Percentiles rank a stretch among this genome's conserved stretches.
Conservation (phyloP, 768 basidiomycete species). For the Fomitopsis serialis region DNA sequence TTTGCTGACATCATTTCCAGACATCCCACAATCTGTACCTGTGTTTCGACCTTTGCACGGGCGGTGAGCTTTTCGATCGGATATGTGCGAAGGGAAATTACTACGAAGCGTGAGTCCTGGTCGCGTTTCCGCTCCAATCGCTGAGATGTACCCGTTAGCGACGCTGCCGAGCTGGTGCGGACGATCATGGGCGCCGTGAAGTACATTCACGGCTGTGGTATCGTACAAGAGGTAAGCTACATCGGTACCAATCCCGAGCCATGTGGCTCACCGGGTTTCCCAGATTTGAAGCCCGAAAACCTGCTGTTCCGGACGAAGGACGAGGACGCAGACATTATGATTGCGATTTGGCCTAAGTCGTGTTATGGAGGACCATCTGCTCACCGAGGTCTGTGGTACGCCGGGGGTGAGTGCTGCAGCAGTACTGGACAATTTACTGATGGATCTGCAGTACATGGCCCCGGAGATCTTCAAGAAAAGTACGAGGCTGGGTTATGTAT, state of each 20-base stretch:
- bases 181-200: constrained; percentile 84
- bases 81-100: constrained; percentile 98
- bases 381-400: constrained; percentile 96
- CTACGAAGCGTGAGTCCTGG: constrained; percentile 73
- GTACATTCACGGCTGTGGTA: constrained; percentile 87
- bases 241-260: neutral
- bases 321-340: constrained; percentile 92
- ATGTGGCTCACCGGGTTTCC: neutral
- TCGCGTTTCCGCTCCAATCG: constrained; percentile 5
- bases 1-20: constrained; percentile 27
- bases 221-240: constrained; percentile 80
- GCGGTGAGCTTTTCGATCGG: constrained; percentile 97
- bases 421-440: neutral
- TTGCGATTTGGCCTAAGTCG: constrained; percentile 94
- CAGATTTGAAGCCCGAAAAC: constrained; percentile 97
- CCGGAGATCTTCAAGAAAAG: constrained; percentile 95
- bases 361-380: constrained; percentile 80
- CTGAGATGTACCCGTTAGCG: constrained; percentile 38
- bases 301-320: constrained; percentile 85
- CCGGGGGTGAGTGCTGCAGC: constrained; percentile 57
- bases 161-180: constrained; percentile 84
- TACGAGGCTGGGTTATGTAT: constrained; percentile 26
- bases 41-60: constrained; percentile 93
- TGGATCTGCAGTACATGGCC: constrained; percentile 71
- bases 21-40: constrained; percentile 93